phyloP scores from a whole-genome alignment of 352 stramenopile species.

The Phytopythium kandeliae region DNA sequence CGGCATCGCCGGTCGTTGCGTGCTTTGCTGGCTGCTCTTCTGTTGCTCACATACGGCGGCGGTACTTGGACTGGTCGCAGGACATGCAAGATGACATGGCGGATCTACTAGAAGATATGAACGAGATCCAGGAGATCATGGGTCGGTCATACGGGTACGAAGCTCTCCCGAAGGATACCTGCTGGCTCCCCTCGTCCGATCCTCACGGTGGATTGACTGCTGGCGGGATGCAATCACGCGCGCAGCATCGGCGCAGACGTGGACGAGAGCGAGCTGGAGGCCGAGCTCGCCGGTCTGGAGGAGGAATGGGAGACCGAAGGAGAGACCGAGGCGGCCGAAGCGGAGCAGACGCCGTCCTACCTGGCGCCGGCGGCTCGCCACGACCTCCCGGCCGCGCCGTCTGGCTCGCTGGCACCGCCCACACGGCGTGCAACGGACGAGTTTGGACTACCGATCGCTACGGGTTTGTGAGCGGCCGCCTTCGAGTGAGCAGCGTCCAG shows the following conservation, averaged over 20 bases:
- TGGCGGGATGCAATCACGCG: too few species aligned
- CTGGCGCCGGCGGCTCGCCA: constrained; percentile 44
- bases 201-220: too few species aligned
- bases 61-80: too few species aligned
- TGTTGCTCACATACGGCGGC: too few species aligned
- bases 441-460: constrained; percentile 61
- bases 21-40: neutral
- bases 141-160: constrained; percentile 91
- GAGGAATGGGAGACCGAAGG: constrained; percentile 91
- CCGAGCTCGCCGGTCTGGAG: constrained; percentile 91
- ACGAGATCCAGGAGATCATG: constrained; percentile 97
- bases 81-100: constrained; percentile 96
- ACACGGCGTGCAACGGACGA: constrained; percentile 46
- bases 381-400: constrained; percentile 53
- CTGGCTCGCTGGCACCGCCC: constrained; percentile 26
- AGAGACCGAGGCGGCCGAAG: constrained; percentile 22
- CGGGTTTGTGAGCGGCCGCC: neutral
- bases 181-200: too few species aligned
- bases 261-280: constrained; percentile 93
- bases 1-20: neutral
- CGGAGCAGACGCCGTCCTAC: constrained; percentile 59
- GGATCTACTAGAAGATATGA: constrained; percentile 97
- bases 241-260: constrained; percentile 90
- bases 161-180: constrained; percentile 1
- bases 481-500: too few species aligned